Base-by-base conservation (phyloP, 345 rosid species). In the Erucastrum elatum region DNA sequence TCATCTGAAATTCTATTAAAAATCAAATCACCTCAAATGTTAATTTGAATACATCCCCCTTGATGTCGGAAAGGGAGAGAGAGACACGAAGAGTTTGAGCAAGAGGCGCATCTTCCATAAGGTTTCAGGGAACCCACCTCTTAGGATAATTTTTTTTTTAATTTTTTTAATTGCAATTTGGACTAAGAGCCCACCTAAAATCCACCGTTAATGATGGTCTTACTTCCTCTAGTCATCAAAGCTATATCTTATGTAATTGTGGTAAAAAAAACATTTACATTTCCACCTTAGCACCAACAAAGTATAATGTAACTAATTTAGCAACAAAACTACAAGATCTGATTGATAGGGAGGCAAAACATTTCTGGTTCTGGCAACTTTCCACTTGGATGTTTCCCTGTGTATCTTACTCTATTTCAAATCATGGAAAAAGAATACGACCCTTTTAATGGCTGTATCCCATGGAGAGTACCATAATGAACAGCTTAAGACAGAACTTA, bases 391-490 rank as follows among this genome's bases (percentile, higher is more conserved):
- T 87, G 88, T 67, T 53, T 9, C 5, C 49, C 88, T 0, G 30
- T 34, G 1, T 83, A 61, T 44, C 72, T 87, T 25, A 83, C 90
- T 6, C 7, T 33, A 3, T 88, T 77, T 49, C 68, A 74, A 29
- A 72, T 64, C 25, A 16, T 66, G 10, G 31, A 69, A 58, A 30
- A 66, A 58, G 76, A 82, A 4, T 75, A 82, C 35, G 89, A 88
- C 31, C 79, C 83, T 2, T 11, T 8, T 8, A 85, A 84, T 0
- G 87, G 89, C 6, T 88, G 92, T 64, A 21, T 87, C 8, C 26
- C 56, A 29, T 82, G 85, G 89, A 12, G 69, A 78, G 21, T 83
- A 84, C 75, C 87, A 88, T 71, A 84, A 88, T 3, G 33, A 81
- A 21, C 39, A 55, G 16, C 89, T 88, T 3, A 79, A 77, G 34